phyloP scores from a whole-genome alignment of 495 filamentous ascomycete genomes.

The Schizothecium vesticola region DNA sequence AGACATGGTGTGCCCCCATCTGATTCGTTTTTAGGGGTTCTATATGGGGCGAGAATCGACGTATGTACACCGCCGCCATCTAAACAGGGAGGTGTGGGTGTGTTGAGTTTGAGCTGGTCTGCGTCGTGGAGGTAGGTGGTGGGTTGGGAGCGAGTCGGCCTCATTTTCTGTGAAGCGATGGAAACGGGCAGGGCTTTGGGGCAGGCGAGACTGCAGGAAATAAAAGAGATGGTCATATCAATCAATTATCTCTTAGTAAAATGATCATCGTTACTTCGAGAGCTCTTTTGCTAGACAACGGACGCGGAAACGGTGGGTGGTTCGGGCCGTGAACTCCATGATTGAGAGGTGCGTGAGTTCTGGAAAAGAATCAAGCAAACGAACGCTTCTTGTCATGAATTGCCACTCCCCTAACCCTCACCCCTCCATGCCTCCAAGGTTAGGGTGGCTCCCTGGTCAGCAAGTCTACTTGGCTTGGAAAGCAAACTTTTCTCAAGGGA shows the following conservation, averaged over 20 bases:
- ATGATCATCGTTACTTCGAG: background rate
- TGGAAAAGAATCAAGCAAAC: background rate
- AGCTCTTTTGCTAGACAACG: background rate
- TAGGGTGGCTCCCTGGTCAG: background rate
- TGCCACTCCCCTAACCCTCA: background rate
- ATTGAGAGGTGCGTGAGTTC: background rate
- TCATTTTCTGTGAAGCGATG: background rate
- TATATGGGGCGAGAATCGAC: background rate
- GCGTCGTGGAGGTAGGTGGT: background rate
- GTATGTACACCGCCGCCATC: background rate
- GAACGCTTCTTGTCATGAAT: no score
- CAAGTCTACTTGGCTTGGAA: background rate
- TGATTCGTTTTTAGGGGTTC: background rate
- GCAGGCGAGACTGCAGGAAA: background rate
- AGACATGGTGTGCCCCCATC: slow-evolving; percentile 7
- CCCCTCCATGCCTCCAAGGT: background rate
- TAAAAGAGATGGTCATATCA: background rate
- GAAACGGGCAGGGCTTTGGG: background rate
- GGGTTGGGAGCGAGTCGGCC: background rate
- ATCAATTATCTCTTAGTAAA: background rate
- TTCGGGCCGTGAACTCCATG: slow-evolving; percentile 6
- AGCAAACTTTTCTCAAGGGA: background rate
- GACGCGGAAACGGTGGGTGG: slow-evolving; percentile 4
- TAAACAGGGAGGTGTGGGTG: background rate
- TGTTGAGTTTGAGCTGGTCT: background rate